These are phyloP conservation scores for Melampsora larici-populina DNA, from an alignment of 1,284 basidiomycete species.

Conservation along the genomic window DNA sequence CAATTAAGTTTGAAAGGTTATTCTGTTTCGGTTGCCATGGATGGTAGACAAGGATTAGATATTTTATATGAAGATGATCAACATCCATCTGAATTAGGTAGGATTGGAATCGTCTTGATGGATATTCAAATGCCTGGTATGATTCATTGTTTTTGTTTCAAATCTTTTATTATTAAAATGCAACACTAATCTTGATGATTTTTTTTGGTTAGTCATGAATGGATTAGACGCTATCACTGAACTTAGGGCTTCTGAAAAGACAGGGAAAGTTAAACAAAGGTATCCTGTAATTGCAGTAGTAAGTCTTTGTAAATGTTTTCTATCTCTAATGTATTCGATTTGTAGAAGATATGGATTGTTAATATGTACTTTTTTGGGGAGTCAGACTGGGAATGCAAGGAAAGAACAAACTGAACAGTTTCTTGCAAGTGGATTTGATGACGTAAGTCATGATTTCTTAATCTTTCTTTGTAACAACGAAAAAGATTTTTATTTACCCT, in stretches of 20 bases:
- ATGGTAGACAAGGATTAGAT: conserved; percentile 31
- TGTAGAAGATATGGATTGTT: neutral
- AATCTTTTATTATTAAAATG: too few species aligned
- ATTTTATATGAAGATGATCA: conserved; percentile 26
- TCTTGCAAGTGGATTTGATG: conserved; percentile 37
- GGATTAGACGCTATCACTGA: conserved; percentile 40
- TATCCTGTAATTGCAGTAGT: conserved; percentile 43
- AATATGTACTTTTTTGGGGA: neutral
- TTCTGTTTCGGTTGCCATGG: conserved; percentile 33
- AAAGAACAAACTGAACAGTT: conserved; percentile 42
- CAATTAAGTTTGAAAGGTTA: conserved; percentile 36
- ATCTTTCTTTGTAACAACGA: too few species aligned
- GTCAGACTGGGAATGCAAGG: conserved; percentile 35
- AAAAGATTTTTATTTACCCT: too few species aligned
- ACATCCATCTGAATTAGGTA: neutral
- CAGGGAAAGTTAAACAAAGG: conserved; percentile 24
- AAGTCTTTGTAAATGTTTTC: neutral
- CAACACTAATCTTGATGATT: too few species aligned
- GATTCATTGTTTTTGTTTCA: too few species aligned
- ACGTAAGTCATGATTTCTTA: neutral
- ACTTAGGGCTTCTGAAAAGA: conserved; percentile 34
- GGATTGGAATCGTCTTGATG: conserved; percentile 39
- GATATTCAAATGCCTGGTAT: conserved; percentile 40
- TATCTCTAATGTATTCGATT: neutral
- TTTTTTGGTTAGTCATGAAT: conserved; percentile 37